Base-by-base conservation (phyloP, 208 protist genomes). In the Acanthamoeba triangularis region DNA sequence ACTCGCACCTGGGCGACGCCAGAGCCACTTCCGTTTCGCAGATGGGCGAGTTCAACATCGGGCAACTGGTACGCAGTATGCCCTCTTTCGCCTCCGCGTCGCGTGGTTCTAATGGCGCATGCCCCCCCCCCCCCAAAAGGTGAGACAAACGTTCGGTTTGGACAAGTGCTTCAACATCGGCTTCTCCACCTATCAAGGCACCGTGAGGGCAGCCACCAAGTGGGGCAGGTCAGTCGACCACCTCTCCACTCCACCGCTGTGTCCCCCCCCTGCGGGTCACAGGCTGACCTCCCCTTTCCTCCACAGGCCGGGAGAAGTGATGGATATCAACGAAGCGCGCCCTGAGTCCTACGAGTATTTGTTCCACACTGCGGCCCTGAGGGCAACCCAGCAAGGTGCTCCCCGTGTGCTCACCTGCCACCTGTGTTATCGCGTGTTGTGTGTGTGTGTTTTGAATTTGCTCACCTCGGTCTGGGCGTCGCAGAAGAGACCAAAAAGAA, bases 1-100 rank as follows among this genome's bases (percentile, higher is more conserved):
- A 96, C 90, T 80, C 52, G 41, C 95, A 96, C 23, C 23, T 94
- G 52, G 95, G 95, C 23, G 90, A 96, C 56, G 82, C 87, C 14
- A 37, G 35, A 2, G 44, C 63, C 37, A 96, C 82, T n/a, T 63
- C 63, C 28, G 72, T 95, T 8, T 69, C 47, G 8, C n/a, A 74
- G 52, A 63, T 47, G 44, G 85, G 85, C 47, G 59, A 92, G 44
- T 69, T 47, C 37, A 92, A 92, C 59, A 69, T 92, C 23, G 85
- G 85, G 13, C 85, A 92, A n/a, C 85, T 92, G 28, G 78, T 87
- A 28, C n/a, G n/a, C 41, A 13, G 33, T 59, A 5, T 10, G 25
- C 25, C 11, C 47, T 84, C 76, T 1, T 84, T 33, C 11, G 7
- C 28, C 30, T 6, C 35, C 28, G 16, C 16, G n/a, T 87, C 1